Evolutionary conservation across 2,329 filamentous ascomycete species (phyloP).

Genomic region (Beauveria brongniartii): DNA sequence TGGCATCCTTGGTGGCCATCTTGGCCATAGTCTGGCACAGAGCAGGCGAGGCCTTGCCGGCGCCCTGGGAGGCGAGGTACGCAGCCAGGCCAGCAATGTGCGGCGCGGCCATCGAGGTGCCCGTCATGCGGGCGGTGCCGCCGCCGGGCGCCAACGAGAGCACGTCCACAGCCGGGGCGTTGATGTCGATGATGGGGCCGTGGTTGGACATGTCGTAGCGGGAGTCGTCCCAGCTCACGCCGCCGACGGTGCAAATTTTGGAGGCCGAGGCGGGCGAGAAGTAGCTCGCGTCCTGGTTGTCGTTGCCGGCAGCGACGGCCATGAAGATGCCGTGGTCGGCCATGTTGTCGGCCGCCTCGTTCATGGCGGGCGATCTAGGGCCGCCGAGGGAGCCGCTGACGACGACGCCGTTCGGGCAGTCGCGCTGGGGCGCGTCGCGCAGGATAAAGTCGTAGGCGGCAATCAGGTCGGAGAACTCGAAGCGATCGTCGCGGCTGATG

Average conservation of each 20-base stretch:
- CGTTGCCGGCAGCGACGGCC: constrained; percentile 40
- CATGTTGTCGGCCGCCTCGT: constrained; percentile 33
- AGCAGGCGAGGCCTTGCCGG: constrained; percentile 4
- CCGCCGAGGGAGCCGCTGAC: constrained; percentile 40
- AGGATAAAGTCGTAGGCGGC: constrained; percentile 29
- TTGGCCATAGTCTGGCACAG: constrained; percentile 24
- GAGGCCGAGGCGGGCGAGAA: constrained; percentile 35
- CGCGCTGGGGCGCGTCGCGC: constrained; percentile 21
- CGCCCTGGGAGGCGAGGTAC: constrained; percentile 27
- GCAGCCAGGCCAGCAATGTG: constrained; percentile 16
- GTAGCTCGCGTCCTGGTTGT: constrained; percentile 25
- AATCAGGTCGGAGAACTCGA: constrained; percentile 8
- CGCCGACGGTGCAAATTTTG: constrained; percentile 39
- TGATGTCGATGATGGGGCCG: constrained; percentile 36
- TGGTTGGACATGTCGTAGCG: constrained; percentile 37
- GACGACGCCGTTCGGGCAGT: constrained; percentile 24
- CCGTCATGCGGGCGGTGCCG: constrained; percentile 36
- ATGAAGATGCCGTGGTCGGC: constrained; percentile 33
- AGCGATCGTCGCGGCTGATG: constrained; percentile 14
- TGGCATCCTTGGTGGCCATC: constrained; percentile 28
- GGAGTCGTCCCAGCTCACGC: constrained; percentile 28
- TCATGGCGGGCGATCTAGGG: constrained; percentile 24
- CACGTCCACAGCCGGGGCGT: constrained; percentile 35
- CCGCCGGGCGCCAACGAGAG: constrained; percentile 35
- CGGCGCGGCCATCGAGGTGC: constrained; percentile 28